Conservation (phyloP, 805 yeast genomes). For the Monosporozyma servazzii region DNA sequence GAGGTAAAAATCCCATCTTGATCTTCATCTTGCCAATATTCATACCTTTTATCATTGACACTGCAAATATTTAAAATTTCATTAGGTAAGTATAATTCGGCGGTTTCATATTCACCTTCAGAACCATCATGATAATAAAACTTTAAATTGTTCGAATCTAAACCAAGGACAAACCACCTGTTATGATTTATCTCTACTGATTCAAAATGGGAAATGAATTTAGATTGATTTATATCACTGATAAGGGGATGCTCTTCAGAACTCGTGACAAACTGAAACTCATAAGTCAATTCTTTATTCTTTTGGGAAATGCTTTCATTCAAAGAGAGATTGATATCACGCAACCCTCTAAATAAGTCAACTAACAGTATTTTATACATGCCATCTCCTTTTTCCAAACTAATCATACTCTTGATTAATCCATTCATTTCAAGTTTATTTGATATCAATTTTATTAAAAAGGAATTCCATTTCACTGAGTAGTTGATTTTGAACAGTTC, state of each 20-base stretch:
- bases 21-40: background rate
- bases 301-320: background rate
- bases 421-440: conserved; percentile 14
- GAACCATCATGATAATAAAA: background rate
- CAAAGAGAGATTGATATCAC: conserved; percentile 4
- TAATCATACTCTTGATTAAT: conserved; percentile 5
- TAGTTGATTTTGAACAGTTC: conserved; percentile 29
- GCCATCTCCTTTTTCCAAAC: background rate
- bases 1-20: background rate
- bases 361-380: conserved; percentile 4
- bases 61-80: conserved; percentile 7
- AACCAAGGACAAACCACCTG: conserved; percentile 7
- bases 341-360: conserved; percentile 14
- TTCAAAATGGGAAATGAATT: conserved; percentile 5
- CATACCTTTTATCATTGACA: background rate
- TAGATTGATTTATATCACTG: background rate
- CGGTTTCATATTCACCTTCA: conserved; percentile 2
- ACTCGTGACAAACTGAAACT: background rate
- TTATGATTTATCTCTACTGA: background rate
- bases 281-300: background rate
- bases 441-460: conserved; percentile 21
- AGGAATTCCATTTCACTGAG: conserved; percentile 29
- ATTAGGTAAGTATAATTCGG: conserved; percentile 9
- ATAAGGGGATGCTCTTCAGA: conserved; percentile 1
- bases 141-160: conserved; percentile 2